Evolutionary conservation across 2,329 filamentous ascomycete genomes (phyloP), one percentile per base, ranked within the genome.

Genomic region (Scolecobasidium constrictum): DNA sequence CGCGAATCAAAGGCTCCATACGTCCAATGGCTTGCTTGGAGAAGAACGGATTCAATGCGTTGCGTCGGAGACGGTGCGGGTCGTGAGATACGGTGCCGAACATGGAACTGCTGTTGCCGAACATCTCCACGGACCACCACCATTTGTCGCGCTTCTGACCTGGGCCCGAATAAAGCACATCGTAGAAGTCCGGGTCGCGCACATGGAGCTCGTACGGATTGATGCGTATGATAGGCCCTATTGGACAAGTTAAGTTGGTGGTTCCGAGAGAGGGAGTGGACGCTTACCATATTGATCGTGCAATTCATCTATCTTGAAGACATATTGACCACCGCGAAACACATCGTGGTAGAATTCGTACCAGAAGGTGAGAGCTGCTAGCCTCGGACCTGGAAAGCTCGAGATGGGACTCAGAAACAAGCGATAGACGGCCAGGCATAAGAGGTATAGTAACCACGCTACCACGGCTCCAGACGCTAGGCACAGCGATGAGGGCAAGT

Each of bases 11-110:
- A 11, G 35, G 35, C 16, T 36, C 35, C 9, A 36, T 36, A 2
- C 31, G 36, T 1, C 21, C 39, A 18, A 57, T 47, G 7, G 46
- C 40, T 5, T 45, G 26, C 40, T 53, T 52, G 5, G 59, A 61
- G 45, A 64, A 62, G 50, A 59, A 62, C 6, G 54, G 56, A 41
- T 53, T 56, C 12, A 63, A 42, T 2, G 60, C 53, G 3, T 48
- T 50, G 34, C 54, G 54, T 20, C 58, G 53, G 9, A 49, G 35
- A 15, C 55, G 56, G 47, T 64, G 60, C 16, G 59, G 35, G 3
- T 56, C 53, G 47, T 61, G 53, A 18, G 36, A 37, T 5, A 26
- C 2, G n/a, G 16, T 45, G 26, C 22, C 26, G 13, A 43, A 43
- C n/a, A 33, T 26, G 15, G 42, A 36, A 3, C 28, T 17, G 4